Evolutionary conservation across 164 flowering plant species (phyloP), one percentile per base, ranked within the genome.

Genomic region (Annona cherimola): DNA sequence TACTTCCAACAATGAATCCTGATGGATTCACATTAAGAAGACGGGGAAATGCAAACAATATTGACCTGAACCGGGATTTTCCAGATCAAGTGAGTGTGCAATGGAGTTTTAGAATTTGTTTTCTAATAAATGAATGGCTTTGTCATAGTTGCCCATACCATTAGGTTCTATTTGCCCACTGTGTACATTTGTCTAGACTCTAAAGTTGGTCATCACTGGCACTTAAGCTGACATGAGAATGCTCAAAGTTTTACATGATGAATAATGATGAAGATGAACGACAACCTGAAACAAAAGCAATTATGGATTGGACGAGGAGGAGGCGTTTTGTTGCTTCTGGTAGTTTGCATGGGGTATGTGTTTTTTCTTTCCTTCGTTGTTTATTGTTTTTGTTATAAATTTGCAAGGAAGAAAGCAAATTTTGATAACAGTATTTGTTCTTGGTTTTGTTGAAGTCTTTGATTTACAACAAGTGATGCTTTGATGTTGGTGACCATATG

Each of bases 1-100:
- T 95, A 73, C 96, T 95, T 74, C 98, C 99, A 67, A 82, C 99
- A 63, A 86, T 95, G 97, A 95, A 95, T 81, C 99, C 99, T 62
- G 99, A 95, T 84, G 99, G 99, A 16, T 95, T 80, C 85, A 42
- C 89, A 66, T 83, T 87, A 35, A 87, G 83, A 79, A 84, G 64
- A 63, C 94, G 99, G 75, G 88, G 83, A 16, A 93, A 95, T 84
- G 97, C 99, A 72, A 93, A 95, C 75, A 76, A 85, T 72, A 79
- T 95, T 79, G 99, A 95, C 83, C 84, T 95, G 40, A 93, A 95
- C 83, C 85, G 99, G 59, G 99, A 95, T 84, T 95, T 95, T 80
- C 99, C 96, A 5, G 98, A 95, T 67, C 98, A 90, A 93, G 99
- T 95, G 83, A 76, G 79, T 73, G 6, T 64, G 5, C 66, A 4